Percentiles rank a stretch among this genome's conserved stretches.
Evolutionary conservation across 345 rosid species (phyloP).

Genomic region (Rhodomyrtus tomentosa): DNA sequence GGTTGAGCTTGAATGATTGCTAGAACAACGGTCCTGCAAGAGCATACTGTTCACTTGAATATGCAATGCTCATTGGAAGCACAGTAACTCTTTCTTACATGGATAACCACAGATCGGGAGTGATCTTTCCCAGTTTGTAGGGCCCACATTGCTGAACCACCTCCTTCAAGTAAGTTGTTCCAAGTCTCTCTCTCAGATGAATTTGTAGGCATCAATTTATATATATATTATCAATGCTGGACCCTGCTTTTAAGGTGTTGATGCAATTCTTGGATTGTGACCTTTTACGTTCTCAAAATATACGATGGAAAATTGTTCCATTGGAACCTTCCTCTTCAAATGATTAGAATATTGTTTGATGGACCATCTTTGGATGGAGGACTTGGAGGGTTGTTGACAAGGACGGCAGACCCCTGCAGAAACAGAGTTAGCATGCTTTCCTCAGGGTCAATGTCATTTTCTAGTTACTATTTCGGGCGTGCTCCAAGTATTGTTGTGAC

Average conservation of each 20-base stretch:
- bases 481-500: neutral
- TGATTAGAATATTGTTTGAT: neutral
- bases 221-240: neutral
- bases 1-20: neutral
- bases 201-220: neutral
- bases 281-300: neutral
- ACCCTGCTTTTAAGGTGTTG: neutral
- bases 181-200: neutral
- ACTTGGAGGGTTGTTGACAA: neutral
- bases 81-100: constrained; percentile 12
- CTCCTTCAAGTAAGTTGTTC: constrained; percentile 53
- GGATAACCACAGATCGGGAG: constrained; percentile 47
- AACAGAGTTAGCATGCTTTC: neutral
- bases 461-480: neutral
- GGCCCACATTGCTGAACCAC: constrained; percentile 70
- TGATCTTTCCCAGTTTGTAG: constrained; percentile 82
- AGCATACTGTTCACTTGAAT: neutral
- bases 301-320: neutral
- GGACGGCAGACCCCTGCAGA: neutral
- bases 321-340: neutral
- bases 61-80: neutral
- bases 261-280: neutral
- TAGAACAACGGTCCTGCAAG: neutral
- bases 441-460: neutral
- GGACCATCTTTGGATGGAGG: neutral